A percentile compares a stretch with the other conserved stretches of the same genome.
phyloP scores from a whole-genome alignment of 768 basidiomycete genomes.

The Nevesoporus exiguus region DNA sequence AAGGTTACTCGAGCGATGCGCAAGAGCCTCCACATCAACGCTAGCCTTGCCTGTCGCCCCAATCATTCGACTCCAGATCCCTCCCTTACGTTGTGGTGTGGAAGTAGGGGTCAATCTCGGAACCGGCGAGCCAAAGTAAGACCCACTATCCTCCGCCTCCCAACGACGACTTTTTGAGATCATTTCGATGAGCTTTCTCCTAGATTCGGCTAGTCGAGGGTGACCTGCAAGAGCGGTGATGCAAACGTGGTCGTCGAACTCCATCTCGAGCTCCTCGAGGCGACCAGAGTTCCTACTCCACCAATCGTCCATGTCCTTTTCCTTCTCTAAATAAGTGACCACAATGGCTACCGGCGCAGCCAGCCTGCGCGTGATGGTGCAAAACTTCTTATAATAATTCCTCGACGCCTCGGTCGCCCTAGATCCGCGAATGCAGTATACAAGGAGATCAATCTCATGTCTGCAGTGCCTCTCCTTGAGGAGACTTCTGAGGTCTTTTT shows the following conservation, averaged over 20 bases:
- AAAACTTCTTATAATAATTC: slow-evolving; percentile 34
- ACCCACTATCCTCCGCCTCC: slow-evolving; percentile 1
- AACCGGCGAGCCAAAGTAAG: slow-evolving; percentile 12
- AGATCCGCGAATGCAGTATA: slow-evolving; percentile 36
- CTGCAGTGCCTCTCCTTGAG: slow-evolving; percentile 18
- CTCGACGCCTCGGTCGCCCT: slow-evolving; percentile 28
- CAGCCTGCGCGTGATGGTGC: slow-evolving; percentile 34
- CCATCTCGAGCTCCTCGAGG: slow-evolving; percentile 28
- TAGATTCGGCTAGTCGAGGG: slow-evolving; percentile 10
- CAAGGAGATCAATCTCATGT: slow-evolving; percentile 37
- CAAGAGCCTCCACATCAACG: background rate
- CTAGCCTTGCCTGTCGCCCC: background rate
- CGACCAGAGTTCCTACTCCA: slow-evolving; percentile 28
- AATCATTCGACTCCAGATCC: background rate
- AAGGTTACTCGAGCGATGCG: background rate
- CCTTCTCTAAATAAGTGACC: slow-evolving; percentile 35
- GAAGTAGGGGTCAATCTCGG: background rate
- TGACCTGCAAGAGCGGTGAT: slow-evolving; percentile 29
- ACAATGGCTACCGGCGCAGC: slow-evolving; percentile 37
- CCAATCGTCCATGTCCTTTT: slow-evolving; percentile 28
- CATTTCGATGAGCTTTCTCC: slow-evolving; percentile 11
- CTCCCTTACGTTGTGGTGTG: background rate
- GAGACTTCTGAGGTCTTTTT: slow-evolving; percentile 18
- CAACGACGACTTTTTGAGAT: slow-evolving; percentile 11
- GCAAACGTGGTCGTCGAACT: slow-evolving; percentile 37